Base-by-base conservation (phyloP, 306 rosid genomes). In the Hippophae rhamnoides region DNA sequence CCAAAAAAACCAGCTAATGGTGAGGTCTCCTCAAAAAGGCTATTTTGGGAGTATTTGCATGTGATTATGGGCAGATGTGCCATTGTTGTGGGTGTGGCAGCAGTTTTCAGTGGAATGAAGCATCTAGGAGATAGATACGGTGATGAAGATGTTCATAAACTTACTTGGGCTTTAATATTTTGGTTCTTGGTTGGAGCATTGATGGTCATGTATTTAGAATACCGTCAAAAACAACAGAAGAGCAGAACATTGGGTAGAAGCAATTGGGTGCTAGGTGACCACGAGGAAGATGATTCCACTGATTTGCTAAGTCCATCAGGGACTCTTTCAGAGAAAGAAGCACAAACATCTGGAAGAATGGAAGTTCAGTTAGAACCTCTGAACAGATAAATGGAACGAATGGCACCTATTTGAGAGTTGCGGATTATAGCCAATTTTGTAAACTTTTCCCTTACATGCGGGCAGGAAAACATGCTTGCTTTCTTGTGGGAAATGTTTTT, bases 341-440 rank as follows among this genome's bases (percentile, higher is more conserved):
- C 78, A 10, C 82, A 70, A 23, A 55, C 74, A 8, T 84, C 85
- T 43, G 77, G 56, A 52, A 81, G 77, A 70, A 78, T 82, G 96
- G 98, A 90, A 81, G 81, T 90, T 74, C 98, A 90, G 61, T 73
- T 90, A 78, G 95, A 87, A 82, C 89, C 98, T 73, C 68, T 82
- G 59, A 81, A 68, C 78, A 73, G 89, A 77, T 82, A 89, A 81
- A 55, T 58, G 62, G 56, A 53, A 43, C 62, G 13, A 54, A 44
- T 54, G 57, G 50, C 27, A 40, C 26, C 48, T 59, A 43, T 48
- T 58, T 55, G 57, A 52, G 63, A 71, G 59, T 61, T 47, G 46
- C 76, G 43, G 42, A 40, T 65, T 66, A 63, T 56, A 52, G 11
- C 72, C 78, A 52, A 53, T 48, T 70, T 67, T 66, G 72, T 51